Base-by-base conservation (phyloP, 805 yeast species). In the Cyberlindnera japonica region DNA sequence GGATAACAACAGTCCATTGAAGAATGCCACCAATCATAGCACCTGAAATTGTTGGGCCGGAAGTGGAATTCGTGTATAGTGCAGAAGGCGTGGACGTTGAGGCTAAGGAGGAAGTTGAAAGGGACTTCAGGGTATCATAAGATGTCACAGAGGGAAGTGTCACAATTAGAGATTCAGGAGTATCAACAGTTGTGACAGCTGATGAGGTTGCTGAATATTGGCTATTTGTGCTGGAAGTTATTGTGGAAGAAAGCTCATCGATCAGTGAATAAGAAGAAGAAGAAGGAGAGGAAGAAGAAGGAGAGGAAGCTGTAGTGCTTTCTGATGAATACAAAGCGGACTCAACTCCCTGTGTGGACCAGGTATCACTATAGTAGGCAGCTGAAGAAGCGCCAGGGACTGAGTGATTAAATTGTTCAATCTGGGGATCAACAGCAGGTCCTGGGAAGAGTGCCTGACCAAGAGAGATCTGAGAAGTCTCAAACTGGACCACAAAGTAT, bases 371-470 rank as follows among this genome's bases (percentile, higher is more conserved):
- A 25, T 45, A 45, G 38, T 22, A 37, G 24, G 23, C 24, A 11
- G 46, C 49, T 10, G 23, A 16, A 3, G 39, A 28, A 4, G 49
- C 46, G n/a, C 36, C 40, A 13, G 43, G 41, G 13, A 40, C 18
- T 12, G 38, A 22, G n/a, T 16, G 37, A 10, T 6, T 8, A 19
- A 38, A 11, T 11, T 17, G 10, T 24, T 29, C 34, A 11, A 43
- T 18, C 8, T 19, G 19, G 5, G 40, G 43, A 17, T 43, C 47
- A 11, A 36, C 37, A 29, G 18, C 14, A 14, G 37, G 8, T n/a
- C 50, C 50, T 23, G 50, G 50, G 38, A 47, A 38, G 19, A 20
- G 33, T 3, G 45, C 43, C 30, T 43, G 44, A 6, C 50, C 50
- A 17, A 47, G 21, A 6, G 45, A 41, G 23, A 47, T 36, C 34